phyloP scores from a whole-genome alignment of 2,329 filamentous ascomycete species.

The Botrytis aclada region DNA sequence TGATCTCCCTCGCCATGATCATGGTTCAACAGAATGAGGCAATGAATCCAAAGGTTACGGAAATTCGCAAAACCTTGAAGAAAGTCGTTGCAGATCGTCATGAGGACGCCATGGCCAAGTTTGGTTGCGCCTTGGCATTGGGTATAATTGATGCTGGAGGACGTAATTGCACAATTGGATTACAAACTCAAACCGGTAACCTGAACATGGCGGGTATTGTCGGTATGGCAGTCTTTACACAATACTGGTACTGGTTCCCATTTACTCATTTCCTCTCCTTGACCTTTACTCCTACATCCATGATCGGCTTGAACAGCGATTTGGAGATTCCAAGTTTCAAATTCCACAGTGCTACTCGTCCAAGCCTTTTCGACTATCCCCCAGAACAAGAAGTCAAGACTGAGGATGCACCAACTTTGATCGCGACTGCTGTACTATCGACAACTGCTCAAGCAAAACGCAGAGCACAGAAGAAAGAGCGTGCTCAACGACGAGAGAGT shows the following conservation, averaged over 20 bases:
- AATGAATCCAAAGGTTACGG: slow-evolving; percentile 94
- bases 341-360: slow-evolving; percentile 90
- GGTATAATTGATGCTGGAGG: slow-evolving; percentile 98
- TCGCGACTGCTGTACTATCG: slow-evolving; percentile 92
- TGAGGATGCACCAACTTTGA: slow-evolving; percentile 88
- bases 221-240: slow-evolving; percentile 95
- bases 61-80: slow-evolving; percentile 87
- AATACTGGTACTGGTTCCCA: slow-evolving; percentile 99
- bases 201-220: slow-evolving; percentile 98
- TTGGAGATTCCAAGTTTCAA: slow-evolving; percentile 92
- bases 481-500: slow-evolving; percentile 81
- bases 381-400: slow-evolving; percentile 94
- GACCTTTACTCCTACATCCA: slow-evolving; percentile 92
- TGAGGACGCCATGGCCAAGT: slow-evolving; percentile 99
- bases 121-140: slow-evolving; percentile 87
- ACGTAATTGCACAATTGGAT: slow-evolving; percentile 94
- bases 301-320: slow-evolving; percentile 92
- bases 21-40: slow-evolving; percentile 99
- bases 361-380: slow-evolving; percentile 96
- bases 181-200: slow-evolving; percentile 97
- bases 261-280: slow-evolving; percentile 96
- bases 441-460: slow-evolving; percentile 97
- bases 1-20: slow-evolving; percentile 95
- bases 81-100: slow-evolving; percentile 94
- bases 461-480: slow-evolving; percentile 89